These are phyloP conservation scores for Lophiotrema nucula DNA, from an alignment of 495 filamentous ascomycete genomes.

Conservation along the genomic window DNA sequence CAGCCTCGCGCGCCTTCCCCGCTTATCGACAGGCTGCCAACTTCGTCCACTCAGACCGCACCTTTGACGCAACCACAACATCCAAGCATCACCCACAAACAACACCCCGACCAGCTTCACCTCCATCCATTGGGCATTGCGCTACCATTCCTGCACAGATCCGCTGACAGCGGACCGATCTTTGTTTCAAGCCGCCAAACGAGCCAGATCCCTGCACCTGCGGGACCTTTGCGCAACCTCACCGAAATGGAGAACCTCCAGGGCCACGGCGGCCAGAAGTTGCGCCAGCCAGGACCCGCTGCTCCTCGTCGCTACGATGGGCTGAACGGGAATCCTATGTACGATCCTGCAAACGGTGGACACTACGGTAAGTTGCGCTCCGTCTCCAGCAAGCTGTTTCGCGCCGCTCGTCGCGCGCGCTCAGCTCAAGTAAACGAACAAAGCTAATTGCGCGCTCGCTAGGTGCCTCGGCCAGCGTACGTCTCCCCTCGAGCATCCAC, in stretches of 20 bases:
- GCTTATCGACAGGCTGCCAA: slow-evolving; percentile 3
- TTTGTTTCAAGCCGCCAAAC: neutral
- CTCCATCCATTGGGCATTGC: slow-evolving; percentile 17
- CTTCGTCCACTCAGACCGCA: slow-evolving; percentile 26
- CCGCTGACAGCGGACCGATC: slow-evolving; percentile 7
- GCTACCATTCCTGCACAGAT: slow-evolving; percentile 7
- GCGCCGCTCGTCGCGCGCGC: neutral
- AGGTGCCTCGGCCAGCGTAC: slow-evolving; percentile 82
- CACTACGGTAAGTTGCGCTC: slow-evolving; percentile 73
- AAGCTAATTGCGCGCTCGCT: slow-evolving; percentile 18
- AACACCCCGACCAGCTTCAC: slow-evolving; percentile 7
- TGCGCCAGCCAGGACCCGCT: slow-evolving; percentile 48
- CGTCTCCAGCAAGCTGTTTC: neutral
- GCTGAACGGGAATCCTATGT: slow-evolving; percentile 55
- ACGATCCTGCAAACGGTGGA: slow-evolving; percentile 78
- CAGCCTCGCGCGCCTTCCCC: slow-evolving; percentile 10
- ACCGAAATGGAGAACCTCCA: slow-evolving; percentile 56
- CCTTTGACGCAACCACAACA: slow-evolving; percentile 28
- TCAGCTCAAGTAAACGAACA: neutral
- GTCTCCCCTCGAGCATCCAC: slow-evolving; percentile 39
- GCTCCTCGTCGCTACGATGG: slow-evolving; percentile 41
- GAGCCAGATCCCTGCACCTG: slow-evolving; percentile 3
- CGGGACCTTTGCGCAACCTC: slow-evolving; percentile 11
- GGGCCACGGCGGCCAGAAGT: slow-evolving; percentile 53
- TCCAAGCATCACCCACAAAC: slow-evolving; percentile 21